These are phyloP conservation scores for Saccharomycopsis crataegensis DNA, from an alignment of 1,139 yeast genomes.

Conservation along the genomic window DNA sequence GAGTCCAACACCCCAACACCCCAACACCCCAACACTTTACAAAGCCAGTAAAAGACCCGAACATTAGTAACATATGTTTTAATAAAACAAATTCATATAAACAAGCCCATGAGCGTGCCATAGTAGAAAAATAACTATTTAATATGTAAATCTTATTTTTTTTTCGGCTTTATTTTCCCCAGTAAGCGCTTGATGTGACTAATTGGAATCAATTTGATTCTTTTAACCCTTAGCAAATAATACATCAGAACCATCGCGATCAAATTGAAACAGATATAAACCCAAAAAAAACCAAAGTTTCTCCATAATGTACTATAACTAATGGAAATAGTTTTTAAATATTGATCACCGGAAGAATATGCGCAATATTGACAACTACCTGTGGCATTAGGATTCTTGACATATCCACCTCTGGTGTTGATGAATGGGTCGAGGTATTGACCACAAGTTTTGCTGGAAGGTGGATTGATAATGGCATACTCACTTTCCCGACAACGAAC, in stretches of 20 bases:
- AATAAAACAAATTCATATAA: too few relatives aligned
- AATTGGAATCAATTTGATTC: not conserved
- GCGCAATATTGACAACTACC: slow-evolving; percentile 53
- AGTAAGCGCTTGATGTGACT: not conserved
- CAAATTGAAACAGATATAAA: slow-evolving; percentile 48
- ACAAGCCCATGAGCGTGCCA: too few relatives aligned
- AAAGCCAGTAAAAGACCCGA: too few relatives aligned
- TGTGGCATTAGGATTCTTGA: slow-evolving; percentile 46
- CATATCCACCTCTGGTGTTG: slow-evolving; percentile 37
- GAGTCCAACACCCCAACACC: too few relatives aligned
- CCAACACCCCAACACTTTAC: too few relatives aligned
- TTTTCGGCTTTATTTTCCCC: not conserved
- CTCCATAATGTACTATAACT: slow-evolving; percentile 50
- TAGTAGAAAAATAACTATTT: too few relatives aligned
- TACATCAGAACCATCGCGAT: slow-evolving; percentile 37
- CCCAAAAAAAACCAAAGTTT: slow-evolving; percentile 56
- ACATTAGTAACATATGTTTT: too few relatives aligned
- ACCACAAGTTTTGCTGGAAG: slow-evolving; percentile 37
- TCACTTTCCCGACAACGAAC: slow-evolving; percentile 29
- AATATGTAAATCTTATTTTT: not conserved
- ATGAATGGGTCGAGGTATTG: slow-evolving; percentile 34
- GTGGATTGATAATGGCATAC: slow-evolving; percentile 28
- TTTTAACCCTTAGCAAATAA: slow-evolving; percentile 28
- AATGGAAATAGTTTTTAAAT: slow-evolving; percentile 34
- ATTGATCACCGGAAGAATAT: slow-evolving; percentile 47